These are phyloP conservation scores for Penicillium alfredii DNA, from an alignment of 495 filamentous ascomycete genomes.

Conservation along the genomic window DNA sequence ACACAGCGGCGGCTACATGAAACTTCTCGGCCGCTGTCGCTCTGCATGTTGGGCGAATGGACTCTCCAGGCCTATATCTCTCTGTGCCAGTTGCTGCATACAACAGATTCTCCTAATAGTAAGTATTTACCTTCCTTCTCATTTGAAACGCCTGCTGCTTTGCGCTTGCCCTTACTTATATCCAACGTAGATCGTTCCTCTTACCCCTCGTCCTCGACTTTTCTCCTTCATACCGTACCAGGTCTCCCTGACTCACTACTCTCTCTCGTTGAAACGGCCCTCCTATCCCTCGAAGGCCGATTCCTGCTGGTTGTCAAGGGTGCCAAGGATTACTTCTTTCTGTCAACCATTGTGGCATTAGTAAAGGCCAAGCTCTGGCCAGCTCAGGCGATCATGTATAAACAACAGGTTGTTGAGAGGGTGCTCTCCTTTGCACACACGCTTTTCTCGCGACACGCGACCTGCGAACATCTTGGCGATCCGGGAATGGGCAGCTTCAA, in stretches of 20 bases:
- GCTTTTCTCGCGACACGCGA: constrained; percentile 32
- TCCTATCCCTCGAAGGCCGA: constrained; percentile 32
- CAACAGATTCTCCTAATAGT: constrained; percentile 10
- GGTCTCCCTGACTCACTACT: constrained; percentile 34
- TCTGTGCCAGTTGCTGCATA: constrained; percentile 34
- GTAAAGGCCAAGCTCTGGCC: constrained; percentile 39
- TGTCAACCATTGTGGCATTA: constrained; percentile 36
- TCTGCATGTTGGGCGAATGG: constrained; percentile 37
- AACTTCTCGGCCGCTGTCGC: constrained; percentile 30
- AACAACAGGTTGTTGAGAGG: constrained; percentile 37
- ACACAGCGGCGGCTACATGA: constrained; percentile 32
- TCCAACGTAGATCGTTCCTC: constrained; percentile 8
- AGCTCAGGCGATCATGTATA: constrained; percentile 30
- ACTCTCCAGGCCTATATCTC: constrained; percentile 36
- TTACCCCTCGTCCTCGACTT: constrained; percentile 13
- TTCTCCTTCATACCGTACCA: constrained; percentile 27
- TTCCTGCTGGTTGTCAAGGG: constrained; percentile 37
- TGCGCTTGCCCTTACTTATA: neutral
- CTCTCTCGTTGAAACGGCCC: constrained; percentile 29
- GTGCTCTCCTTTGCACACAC: constrained; percentile 35
- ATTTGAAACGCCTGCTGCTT: neutral
- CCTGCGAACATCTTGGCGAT: constrained; percentile 33
- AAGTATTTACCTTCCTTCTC: neutral
- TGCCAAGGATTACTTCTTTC: constrained; percentile 42
- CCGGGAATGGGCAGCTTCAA: constrained; percentile 31